A percentile compares a stretch with the other conserved stretches of the same genome.
Evolutionary conservation across 306 rosid species (phyloP).

Genomic region (Vigna hirtella): DNA sequence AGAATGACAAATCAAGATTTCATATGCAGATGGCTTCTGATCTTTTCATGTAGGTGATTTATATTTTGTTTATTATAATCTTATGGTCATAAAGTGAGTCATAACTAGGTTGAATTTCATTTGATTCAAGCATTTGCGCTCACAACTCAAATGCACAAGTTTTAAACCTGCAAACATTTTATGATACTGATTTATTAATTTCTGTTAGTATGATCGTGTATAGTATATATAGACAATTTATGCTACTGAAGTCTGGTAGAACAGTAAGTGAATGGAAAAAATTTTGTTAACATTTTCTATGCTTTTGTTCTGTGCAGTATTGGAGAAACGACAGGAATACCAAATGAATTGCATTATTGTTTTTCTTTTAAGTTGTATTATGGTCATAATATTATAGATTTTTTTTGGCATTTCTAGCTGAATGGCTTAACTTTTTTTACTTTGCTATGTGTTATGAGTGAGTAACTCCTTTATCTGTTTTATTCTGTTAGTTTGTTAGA

Average conservation of each 20-base stretch:
- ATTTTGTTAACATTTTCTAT: background rate
- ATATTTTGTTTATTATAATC: conserved; percentile 27
- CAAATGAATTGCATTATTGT: conserved; percentile 33
- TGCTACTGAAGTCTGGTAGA: conserved; percentile 22
- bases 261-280: background rate
- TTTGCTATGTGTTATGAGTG: too few species aligned
- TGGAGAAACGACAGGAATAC: conserved; percentile 1
- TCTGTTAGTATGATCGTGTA: conserved; percentile 30
- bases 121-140: conserved; percentile 24
- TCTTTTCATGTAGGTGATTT: conserved; percentile 79
- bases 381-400: background rate
- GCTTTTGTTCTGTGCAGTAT: conserved; percentile 27
- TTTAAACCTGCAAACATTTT: conserved; percentile 4
- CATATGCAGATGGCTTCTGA: conserved; percentile 82
- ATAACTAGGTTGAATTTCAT: conserved; percentile 32
- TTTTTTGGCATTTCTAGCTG: too few species aligned
- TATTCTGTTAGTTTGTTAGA: too few species aligned
- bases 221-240: conserved; percentile 13
- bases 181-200: conserved; percentile 25
- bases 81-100: conserved; percentile 25
- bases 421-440: too few species aligned
- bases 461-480: too few species aligned
- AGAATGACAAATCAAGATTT: conserved; percentile 81
- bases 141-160: background rate
- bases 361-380: background rate